Conservation (phyloP, 83 land plant species). For the Thuja plicata region DNA sequence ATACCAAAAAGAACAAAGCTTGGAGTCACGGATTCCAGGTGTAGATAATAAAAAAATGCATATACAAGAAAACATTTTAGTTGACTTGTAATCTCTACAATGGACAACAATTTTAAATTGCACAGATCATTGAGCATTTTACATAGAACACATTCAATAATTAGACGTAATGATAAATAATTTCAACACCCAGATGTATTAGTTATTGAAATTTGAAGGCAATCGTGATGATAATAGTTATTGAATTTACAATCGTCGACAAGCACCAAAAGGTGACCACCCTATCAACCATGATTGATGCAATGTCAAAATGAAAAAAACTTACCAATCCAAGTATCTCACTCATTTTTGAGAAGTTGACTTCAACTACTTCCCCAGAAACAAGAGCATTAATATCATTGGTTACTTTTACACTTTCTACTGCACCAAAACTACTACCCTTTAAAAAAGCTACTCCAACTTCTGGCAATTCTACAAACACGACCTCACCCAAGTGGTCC, state of each 20-base stretch:
- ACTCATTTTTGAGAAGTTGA: slow-evolving; percentile 64
- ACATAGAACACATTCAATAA: neutral
- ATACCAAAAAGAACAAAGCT: neutral
- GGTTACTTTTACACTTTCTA: slow-evolving; percentile 92
- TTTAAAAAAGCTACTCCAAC: slow-evolving; percentile 45
- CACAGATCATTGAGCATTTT: neutral
- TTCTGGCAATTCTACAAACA: slow-evolving; percentile 91
- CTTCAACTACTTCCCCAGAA: slow-evolving; percentile 81
- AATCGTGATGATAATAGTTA: neutral
- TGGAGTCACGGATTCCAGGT: neutral
- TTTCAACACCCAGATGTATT: neutral
- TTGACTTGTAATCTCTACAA: neutral
- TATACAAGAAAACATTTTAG: neutral
- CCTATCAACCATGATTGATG: neutral
- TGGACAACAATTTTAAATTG: neutral
- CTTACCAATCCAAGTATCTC: slow-evolving; percentile 73
- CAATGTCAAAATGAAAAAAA: slow-evolving; percentile 1
- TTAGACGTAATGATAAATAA: neutral
- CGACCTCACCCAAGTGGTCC: slow-evolving; percentile 92
- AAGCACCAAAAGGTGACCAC: neutral
- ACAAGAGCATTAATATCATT: slow-evolving; percentile 81
- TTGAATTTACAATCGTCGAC: neutral
- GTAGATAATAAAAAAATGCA: neutral
- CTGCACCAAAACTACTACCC: slow-evolving; percentile 70
- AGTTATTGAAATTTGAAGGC: neutral